Evolutionary conservation across 768 basidiomycete genomes (phyloP).

Genomic region (Hericium erinaceus): DNA sequence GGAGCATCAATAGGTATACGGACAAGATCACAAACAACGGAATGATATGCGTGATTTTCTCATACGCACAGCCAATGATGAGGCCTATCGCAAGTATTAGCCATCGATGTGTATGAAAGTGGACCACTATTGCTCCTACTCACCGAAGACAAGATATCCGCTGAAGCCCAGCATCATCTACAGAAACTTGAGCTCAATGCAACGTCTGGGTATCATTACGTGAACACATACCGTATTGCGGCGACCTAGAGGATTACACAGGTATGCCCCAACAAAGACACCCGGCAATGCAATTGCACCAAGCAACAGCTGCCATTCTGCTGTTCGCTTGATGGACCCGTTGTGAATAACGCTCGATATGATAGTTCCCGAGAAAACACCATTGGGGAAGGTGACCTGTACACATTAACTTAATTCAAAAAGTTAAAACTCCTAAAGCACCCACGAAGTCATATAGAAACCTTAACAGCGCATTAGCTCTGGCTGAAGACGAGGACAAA

Average conservation of each 20-base stretch:
- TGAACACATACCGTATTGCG: constrained; percentile 41
- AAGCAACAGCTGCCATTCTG: constrained; percentile 64
- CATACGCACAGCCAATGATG: constrained; percentile 49
- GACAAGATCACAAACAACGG: constrained; percentile 64
- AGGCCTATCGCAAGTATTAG: constrained; percentile 28
- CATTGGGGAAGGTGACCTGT: constrained; percentile 64
- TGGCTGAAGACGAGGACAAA: not conserved
- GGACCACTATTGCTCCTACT: constrained; percentile 7
- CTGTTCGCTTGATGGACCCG: constrained; percentile 45
- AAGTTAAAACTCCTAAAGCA: not conserved
- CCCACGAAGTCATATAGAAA: constrained; percentile 62
- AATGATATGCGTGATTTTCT: constrained; percentile 51
- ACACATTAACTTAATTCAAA: not conserved
- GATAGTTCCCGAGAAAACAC: constrained; percentile 59
- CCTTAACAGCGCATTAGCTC: constrained; percentile 25
- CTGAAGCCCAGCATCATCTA: constrained; percentile 63
- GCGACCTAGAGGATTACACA: constrained; percentile 47
- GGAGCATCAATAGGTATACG: constrained; percentile 14
- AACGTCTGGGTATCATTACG: not conserved
- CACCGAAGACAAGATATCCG: constrained; percentile 58
- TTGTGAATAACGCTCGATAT: constrained; percentile 57
- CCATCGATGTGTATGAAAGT: not conserved
- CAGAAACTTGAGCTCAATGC: not conserved
- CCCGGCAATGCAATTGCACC: constrained; percentile 57
- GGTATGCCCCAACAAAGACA: constrained; percentile 24